Evolutionary conservation across 768 basidiomycete species (phyloP).

Genomic region (Pleurotus citrinopileatus): DNA sequence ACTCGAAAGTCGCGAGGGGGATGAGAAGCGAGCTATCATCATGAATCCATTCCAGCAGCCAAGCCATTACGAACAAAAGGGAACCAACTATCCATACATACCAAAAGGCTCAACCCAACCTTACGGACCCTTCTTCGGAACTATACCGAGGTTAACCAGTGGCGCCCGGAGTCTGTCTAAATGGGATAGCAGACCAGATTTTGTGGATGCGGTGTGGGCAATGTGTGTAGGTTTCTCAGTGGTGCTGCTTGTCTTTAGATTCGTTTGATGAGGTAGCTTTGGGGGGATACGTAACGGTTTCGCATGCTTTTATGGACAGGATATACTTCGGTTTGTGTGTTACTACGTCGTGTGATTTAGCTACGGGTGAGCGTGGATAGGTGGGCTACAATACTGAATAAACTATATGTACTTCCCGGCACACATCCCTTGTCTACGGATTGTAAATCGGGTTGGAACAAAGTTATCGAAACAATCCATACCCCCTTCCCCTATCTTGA

Average conservation of each 20-base stretch:
- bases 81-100: not conserved
- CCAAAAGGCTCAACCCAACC: not conserved
- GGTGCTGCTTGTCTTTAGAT: not conserved
- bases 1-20: not conserved
- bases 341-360: too few species aligned
- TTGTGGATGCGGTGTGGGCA: constrained; percentile 1
- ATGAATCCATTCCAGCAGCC: not conserved
- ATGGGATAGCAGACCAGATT: not conserved
- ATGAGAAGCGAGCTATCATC: not conserved
- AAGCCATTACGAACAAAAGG: not conserved
- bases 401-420: too few species aligned
- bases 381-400: too few species aligned
- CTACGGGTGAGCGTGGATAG: too few species aligned
- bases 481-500: too few species aligned
- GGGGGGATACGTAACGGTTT: too few species aligned
- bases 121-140: not conserved
- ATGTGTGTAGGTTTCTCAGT: constrained; percentile 4
- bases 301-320: too few species aligned
- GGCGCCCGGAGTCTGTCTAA: not conserved
- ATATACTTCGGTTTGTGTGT: too few species aligned
- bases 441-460: too few species aligned
- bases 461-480: too few species aligned
- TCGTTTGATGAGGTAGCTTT: not conserved
- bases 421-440: too few species aligned
- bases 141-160: not conserved